Conservation (phyloP, 192 early-diverging fungal species). For the Podila epigama region DNA sequence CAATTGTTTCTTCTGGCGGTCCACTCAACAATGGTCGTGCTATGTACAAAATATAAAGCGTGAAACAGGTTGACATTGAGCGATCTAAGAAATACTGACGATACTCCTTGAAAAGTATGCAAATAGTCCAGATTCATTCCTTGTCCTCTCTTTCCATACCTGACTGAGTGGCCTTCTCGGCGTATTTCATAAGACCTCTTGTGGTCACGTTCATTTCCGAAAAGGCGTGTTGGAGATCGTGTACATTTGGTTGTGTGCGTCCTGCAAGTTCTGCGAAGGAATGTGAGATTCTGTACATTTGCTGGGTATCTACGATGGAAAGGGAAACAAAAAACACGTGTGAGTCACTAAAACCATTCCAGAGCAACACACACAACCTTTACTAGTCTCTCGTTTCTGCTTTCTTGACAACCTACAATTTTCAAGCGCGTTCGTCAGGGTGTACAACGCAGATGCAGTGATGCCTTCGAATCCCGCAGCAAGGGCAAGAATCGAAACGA, state of each 20-base stretch:
- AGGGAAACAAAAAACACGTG: not conserved
- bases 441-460: conserved; percentile 41
- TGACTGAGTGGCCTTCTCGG: conserved; percentile 34
- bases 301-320: conserved; percentile 51
- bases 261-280: conserved; percentile 60
- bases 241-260: conserved; percentile 55
- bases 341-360: not conserved
- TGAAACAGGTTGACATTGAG: too few species aligned
- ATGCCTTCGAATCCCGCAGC: conserved; percentile 55
- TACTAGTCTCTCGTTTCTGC: not conserved
- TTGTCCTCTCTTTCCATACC: conserved; percentile 11
- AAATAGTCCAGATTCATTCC: not conserved
- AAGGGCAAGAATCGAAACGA: conserved; percentile 51
- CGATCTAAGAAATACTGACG: too few species aligned
- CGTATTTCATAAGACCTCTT: conserved; percentile 46
- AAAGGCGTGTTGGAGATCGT: conserved; percentile 58
- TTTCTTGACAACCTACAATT: conserved; percentile 40
- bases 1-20: conserved; percentile 42
- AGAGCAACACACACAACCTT: not conserved
- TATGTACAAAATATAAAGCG: not conserved
- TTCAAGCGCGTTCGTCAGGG: conserved; percentile 47
- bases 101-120: too few species aligned
- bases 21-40: conserved; percentile 30
- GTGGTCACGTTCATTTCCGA: conserved; percentile 47
- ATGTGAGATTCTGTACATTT: conserved; percentile 52